phyloP scores from a whole-genome alignment of 768 basidiomycete genomes.

The Pleurotus djamor region DNA sequence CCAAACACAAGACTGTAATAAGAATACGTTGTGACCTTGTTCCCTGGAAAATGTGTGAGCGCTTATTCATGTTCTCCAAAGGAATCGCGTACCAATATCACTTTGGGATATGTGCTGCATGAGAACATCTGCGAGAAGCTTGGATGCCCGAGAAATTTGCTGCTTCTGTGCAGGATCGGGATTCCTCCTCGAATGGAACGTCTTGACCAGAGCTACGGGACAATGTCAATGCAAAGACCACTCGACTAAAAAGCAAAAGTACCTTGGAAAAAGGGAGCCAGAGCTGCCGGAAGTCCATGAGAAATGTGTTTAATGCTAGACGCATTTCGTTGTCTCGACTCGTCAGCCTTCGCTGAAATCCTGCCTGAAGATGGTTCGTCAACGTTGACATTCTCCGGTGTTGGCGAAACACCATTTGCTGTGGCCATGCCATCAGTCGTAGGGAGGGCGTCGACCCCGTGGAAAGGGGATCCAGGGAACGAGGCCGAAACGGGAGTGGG shows the following conservation, averaged over 20 bases:
- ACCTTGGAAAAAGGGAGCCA: slow-evolving; percentile 90
- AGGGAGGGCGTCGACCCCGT: slow-evolving; percentile 37
- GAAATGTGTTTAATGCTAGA: slow-evolving; percentile 78
- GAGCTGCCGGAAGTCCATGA: slow-evolving; percentile 68
- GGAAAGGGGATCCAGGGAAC: slow-evolving; percentile 45
- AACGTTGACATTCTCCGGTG: slow-evolving; percentile 11
- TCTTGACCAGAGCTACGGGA: slow-evolving; percentile 73
- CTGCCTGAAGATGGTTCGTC: slow-evolving; percentile 14
- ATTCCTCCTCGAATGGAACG: slow-evolving; percentile 81
- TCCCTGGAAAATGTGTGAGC: slow-evolving; percentile 10
- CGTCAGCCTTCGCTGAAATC: slow-evolving; percentile 31
- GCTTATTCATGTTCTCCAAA: neutral
- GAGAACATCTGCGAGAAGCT: slow-evolving; percentile 69
- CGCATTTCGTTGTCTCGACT: slow-evolving; percentile 61
- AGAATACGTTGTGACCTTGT: slow-evolving; percentile 32
- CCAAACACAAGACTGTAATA: slow-evolving; percentile 49
- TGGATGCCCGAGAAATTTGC: slow-evolving; percentile 70
- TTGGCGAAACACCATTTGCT: slow-evolving; percentile 25
- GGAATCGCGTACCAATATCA: slow-evolving; percentile 46
- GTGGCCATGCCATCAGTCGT: slow-evolving; percentile 26
- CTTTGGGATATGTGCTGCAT: slow-evolving; percentile 62
- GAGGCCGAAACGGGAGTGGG: slow-evolving; percentile 42
- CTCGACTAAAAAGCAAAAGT: slow-evolving; percentile 15
- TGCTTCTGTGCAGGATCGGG: slow-evolving; percentile 74
- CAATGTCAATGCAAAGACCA: neutral